Evolutionary conservation across 192 early-diverging fungal species (phyloP).

Genomic region (Hyaloraphidium curvatum): DNA sequence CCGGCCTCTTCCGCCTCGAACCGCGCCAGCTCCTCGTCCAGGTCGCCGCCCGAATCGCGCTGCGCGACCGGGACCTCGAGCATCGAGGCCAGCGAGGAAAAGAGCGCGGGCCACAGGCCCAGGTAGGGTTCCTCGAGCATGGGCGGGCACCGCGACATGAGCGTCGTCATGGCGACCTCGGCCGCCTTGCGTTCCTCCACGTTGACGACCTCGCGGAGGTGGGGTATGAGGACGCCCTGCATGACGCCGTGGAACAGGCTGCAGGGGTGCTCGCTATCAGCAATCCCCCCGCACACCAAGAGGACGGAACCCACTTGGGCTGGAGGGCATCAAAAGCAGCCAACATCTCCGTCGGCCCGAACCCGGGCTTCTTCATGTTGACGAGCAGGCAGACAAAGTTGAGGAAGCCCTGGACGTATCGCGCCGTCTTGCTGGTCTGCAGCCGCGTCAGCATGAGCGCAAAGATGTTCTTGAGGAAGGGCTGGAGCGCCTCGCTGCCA

Average conservation of each 20-base stretch:
- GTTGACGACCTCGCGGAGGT: conserved; percentile 31
- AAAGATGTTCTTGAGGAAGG: conserved; percentile 37
- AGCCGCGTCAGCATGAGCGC: conserved; percentile 33
- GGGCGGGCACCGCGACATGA: conserved; percentile 30
- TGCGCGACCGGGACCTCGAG: conserved; percentile 7
- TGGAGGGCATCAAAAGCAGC: conserved; percentile 35
- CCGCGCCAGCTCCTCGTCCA: conserved; percentile 32
- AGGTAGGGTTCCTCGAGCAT: conserved; percentile 36
- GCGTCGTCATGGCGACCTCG: conserved; percentile 38
- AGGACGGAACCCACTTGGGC: conserved; percentile 22
- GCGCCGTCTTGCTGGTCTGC: conserved; percentile 36
- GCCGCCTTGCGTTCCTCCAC: conserved; percentile 38
- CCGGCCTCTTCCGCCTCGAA: conserved; percentile 65
- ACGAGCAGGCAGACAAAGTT: conserved; percentile 45
- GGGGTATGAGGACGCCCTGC: conserved; percentile 39
- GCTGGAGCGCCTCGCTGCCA: conserved; percentile 18
- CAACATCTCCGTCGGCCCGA: conserved; percentile 37
- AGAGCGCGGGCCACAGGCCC: conserved; percentile 11
- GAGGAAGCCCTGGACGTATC: conserved; percentile 43
- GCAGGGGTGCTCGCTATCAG: conserved; percentile 12
- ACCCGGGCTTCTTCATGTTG: conserved; percentile 35
- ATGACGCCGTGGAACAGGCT: conserved; percentile 45
- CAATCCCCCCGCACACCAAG: conserved; percentile 3
- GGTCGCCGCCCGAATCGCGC: conserved; percentile 16
- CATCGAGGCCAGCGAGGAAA: not conserved